phyloP scores from a whole-genome alignment of 2,329 filamentous ascomycete genomes.

The Aaosphaeria arxii region DNA sequence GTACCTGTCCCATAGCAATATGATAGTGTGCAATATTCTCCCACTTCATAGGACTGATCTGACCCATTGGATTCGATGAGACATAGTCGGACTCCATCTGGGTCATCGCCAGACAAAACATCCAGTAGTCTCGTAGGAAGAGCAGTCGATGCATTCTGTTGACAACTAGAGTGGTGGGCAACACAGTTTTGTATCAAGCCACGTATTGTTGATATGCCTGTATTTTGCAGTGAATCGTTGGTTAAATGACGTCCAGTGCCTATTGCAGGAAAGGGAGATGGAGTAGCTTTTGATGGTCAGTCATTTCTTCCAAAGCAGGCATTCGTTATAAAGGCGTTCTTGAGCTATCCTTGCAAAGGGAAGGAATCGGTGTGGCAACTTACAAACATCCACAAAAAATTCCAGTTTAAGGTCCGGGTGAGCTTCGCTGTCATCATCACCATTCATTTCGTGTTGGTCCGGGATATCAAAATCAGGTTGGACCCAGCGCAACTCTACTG shows the following conservation, averaged over 20 bases:
- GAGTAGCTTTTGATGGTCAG: conserved; percentile 17
- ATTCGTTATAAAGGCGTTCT: conserved; percentile 2
- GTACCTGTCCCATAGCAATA: conserved; percentile 31
- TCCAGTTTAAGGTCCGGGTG: conserved; percentile 36
- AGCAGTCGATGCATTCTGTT: conserved; percentile 16
- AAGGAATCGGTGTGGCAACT: neutral
- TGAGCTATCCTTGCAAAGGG: neutral
- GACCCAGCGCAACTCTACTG: conserved; percentile 32
- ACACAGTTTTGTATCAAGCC: conserved; percentile 29
- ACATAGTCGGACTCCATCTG: conserved; percentile 27
- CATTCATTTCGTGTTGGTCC: conserved; percentile 16
- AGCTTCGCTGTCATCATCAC: conserved; percentile 11
- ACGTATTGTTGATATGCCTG: conserved; percentile 21
- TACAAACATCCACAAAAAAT: conserved; percentile 36
- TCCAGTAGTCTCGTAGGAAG: conserved; percentile 31
- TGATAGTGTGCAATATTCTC: conserved; percentile 31
- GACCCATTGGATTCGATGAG: conserved; percentile 23
- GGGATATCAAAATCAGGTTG: conserved; percentile 12
- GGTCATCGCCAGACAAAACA: conserved; percentile 20
- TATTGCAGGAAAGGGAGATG: conserved; percentile 34
- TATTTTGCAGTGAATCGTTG: conserved; percentile 25
- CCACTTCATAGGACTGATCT: conserved; percentile 26
- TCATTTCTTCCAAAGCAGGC: conserved; percentile 3
- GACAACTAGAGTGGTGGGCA: conserved; percentile 27
- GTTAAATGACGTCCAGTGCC: conserved; percentile 29